These are phyloP conservation scores for Fomitiporia mediterranea DNA, from an alignment of 1,284 basidiomycete species.

Conservation along the genomic window DNA sequence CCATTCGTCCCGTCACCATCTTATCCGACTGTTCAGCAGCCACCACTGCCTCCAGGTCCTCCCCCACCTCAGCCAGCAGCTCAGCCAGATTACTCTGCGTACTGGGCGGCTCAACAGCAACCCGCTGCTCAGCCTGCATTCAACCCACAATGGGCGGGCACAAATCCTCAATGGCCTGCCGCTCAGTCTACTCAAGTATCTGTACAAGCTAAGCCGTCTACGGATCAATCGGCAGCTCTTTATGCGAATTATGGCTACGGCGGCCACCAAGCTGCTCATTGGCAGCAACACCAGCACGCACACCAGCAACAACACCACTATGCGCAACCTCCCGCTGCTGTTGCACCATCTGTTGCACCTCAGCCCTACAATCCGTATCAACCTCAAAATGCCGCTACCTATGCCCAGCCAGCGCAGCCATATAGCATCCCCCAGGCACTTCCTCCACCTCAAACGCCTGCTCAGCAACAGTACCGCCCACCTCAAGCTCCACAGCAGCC, in stretches of 20 bases:
- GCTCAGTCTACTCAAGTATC: constrained; percentile 45
- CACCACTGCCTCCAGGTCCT: constrained; percentile 72
- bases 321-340: constrained; percentile 44
- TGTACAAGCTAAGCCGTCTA: constrained; percentile 52
- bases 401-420: constrained; percentile 44
- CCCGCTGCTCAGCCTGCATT: constrained; percentile 38
- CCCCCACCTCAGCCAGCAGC: constrained; percentile 58
- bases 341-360: constrained; percentile 42
- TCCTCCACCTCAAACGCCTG: constrained; percentile 32
- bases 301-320: constrained; percentile 48
- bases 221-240: constrained; percentile 58
- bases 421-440: constrained; percentile 51
- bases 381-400: constrained; percentile 52
- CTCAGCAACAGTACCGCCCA: constrained; percentile 29
- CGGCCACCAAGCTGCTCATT: constrained; percentile 48
- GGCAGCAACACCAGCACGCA: constrained; percentile 61
- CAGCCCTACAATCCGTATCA: constrained; percentile 76
- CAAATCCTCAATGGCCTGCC: constrained; percentile 56
- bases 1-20: constrained; percentile 66
- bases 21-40: constrained; percentile 58
- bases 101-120: constrained; percentile 62
- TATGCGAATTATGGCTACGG: constrained; percentile 86
- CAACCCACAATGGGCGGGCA: constrained; percentile 40
- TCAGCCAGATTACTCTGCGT: constrained; percentile 69
- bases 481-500: constrained; percentile 46